Evolutionary conservation across 1,284 basidiomycete genomes (phyloP).

Genomic region (Boletus smithii): DNA sequence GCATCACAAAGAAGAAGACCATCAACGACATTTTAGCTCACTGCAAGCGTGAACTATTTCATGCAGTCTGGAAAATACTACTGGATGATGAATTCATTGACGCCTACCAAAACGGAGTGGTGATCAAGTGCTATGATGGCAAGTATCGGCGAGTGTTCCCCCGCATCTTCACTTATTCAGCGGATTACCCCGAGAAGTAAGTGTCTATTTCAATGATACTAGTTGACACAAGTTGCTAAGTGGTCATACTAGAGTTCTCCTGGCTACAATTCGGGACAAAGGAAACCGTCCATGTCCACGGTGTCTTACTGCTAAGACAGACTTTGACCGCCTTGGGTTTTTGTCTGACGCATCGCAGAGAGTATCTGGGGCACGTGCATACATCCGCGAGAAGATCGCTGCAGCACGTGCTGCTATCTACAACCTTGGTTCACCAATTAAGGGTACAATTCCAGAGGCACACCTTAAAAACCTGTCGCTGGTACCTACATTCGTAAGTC

Average conservation of each 20-base stretch:
- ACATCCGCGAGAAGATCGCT: conserved; percentile 11
- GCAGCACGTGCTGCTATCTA: conserved; percentile 28
- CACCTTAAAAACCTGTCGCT: conserved; percentile 28
- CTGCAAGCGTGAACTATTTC: conserved; percentile 33
- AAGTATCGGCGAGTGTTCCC: conserved; percentile 26
- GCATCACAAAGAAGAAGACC: conserved; percentile 21
- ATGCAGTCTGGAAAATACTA: conserved; percentile 33
- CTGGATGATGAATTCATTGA: conserved; percentile 31
- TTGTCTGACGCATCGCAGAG: conserved; percentile 13
- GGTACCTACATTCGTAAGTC: conserved; percentile 27
- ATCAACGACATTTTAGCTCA: conserved; percentile 27
- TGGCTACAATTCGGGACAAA: conserved; percentile 23
- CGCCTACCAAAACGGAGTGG: conserved; percentile 32
- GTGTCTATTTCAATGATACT: not conserved
- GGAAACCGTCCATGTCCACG: conserved; percentile 27
- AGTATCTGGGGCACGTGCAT: not conserved
- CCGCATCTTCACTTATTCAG: conserved; percentile 35
- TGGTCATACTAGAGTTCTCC: conserved; percentile 16
- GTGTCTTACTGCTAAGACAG: conserved; percentile 22
- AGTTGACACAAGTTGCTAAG: not conserved
- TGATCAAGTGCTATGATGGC: conserved; percentile 31
- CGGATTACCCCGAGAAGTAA: conserved; percentile 38
- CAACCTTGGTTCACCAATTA: conserved; percentile 21
- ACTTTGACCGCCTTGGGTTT: conserved; percentile 14
- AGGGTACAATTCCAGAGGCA: conserved; percentile 10